Evolutionary conservation across 2,329 filamentous ascomycete genomes (phyloP).

Genomic region (Aphanoascus verrucosus): DNA sequence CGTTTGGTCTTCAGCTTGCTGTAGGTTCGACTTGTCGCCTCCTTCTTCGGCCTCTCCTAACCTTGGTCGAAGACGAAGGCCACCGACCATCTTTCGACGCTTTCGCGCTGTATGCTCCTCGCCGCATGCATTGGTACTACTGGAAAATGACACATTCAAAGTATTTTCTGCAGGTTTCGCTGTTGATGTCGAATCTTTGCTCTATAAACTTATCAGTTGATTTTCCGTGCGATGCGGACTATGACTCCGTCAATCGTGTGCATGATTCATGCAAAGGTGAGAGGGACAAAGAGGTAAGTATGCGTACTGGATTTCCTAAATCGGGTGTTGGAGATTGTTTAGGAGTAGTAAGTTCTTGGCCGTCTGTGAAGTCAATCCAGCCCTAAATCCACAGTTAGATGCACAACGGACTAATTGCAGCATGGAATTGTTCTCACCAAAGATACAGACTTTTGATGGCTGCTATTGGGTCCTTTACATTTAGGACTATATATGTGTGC

Average conservation of each 20-base stretch:
- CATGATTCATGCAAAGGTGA: background rate
- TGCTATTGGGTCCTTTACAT: background rate
- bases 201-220: no score
- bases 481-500: background rate
- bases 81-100: slow-evolving; percentile 26
- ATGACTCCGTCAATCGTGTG: no score
- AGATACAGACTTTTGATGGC: background rate
- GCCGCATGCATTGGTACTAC: background rate
- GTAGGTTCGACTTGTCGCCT: background rate
- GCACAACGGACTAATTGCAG: background rate
- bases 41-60: no score
- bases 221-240: no score
- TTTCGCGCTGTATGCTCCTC: slow-evolving; percentile 5
- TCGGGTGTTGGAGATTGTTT: background rate
- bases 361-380: background rate
- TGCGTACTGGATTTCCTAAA: background rate
- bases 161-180: no score
- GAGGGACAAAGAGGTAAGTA: background rate
- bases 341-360: background rate
- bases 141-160: no score
- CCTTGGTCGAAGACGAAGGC: slow-evolving; percentile 19
- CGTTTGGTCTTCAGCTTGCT: background rate
- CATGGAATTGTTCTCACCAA: background rate
- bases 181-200: no score
- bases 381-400: background rate